phyloP scores from a whole-genome alignment of 768 basidiomycete genomes.

The Russula vinacea region DNA sequence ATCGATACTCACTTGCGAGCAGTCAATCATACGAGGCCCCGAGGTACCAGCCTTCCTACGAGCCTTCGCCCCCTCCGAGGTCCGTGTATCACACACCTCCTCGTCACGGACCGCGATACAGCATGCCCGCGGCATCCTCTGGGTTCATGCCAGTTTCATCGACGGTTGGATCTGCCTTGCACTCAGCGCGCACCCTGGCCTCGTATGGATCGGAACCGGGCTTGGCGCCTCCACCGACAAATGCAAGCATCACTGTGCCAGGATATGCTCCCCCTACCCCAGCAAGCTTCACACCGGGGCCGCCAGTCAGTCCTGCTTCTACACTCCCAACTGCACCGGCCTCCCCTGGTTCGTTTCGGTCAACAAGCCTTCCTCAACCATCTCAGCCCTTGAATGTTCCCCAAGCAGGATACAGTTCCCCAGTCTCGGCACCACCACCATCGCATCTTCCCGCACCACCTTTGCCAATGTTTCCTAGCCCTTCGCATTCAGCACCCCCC shows the following conservation, averaged over 20 bases:
- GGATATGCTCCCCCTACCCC: constrained; percentile 32
- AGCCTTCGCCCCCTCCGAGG: constrained; percentile 40
- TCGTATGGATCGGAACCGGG: constrained; percentile 31
- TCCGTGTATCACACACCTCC: constrained; percentile 39
- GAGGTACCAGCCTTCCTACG: constrained; percentile 48
- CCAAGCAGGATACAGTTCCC: constrained; percentile 21
- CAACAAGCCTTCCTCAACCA: constrained; percentile 16
- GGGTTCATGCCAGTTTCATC: constrained; percentile 61
- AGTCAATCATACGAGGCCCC: constrained; percentile 35
- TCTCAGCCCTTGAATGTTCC: constrained; percentile 13
- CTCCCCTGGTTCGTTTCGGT: constrained; percentile 15
- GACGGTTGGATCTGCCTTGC: constrained; percentile 21
- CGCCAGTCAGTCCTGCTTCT: constrained; percentile 28
- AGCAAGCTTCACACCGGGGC: constrained; percentile 5
- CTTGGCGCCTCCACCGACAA: constrained; percentile 27
- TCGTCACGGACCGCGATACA: constrained; percentile 58
- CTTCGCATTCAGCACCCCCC: constrained; percentile 40
- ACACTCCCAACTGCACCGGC: constrained; percentile 8
- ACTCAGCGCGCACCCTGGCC: constrained; percentile 4
- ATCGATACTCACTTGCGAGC: constrained; percentile 31
- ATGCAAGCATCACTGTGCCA: constrained; percentile 31
- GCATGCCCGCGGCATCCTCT: constrained; percentile 61
- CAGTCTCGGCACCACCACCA: constrained; percentile 31
- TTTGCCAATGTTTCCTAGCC: constrained; percentile 36
- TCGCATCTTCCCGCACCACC: constrained; percentile 30